Evolutionary conservation across 768 basidiomycete genomes (phyloP), one percentile per base, ranked within the genome.

Genomic region (Collybia mongolica): DNA sequence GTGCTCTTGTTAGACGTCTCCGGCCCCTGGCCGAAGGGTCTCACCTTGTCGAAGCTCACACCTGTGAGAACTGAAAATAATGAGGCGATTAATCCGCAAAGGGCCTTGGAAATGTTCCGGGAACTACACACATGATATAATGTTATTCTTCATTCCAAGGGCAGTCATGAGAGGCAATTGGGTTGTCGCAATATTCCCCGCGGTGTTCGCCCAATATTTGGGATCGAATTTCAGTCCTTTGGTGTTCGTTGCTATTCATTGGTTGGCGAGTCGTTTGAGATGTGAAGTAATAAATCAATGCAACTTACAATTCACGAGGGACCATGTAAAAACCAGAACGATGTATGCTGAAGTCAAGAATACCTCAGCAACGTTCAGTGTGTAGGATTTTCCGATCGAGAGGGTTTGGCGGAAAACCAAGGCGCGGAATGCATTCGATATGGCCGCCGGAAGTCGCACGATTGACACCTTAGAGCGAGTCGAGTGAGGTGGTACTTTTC

Each of bases 31-130:
- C n/a, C 6, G 11, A 35, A 9, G 29, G 39, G 26, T 19, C 39
- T 42, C 46, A 72, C 74, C 61, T 70, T 73, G 56, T 72, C 68
- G 48, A 69, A 76, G 49, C 77, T 75, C 42, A 83, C 64, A 17
- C 81, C 79, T 3, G 81, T 83, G 28, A 82, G 57, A 26, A 70
- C 80, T 83, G 29, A 46, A 18, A 20, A 38, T 14, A 28, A 3
- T 12, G 28, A n/a, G 14, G 26, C 5, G 17, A 41, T 49, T 11
- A 52, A 39, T 9, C 23, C 19, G 44, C 2, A 28, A 2, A 5
- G n/a, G 26, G n/a, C 36, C n/a, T 29, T 19, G 26, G 36, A 28
- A 3, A 37, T 5, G 28, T 6, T 29, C 42, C 6, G 20, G 20
- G 32, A 26, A 26, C 3, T 12, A 55, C 67, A 46, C 20, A 71